Evolutionary conservation across 2,329 filamentous ascomycete genomes (phyloP), one percentile per base, ranked within the genome.

Genomic region (Bisporella sp.): DNA sequence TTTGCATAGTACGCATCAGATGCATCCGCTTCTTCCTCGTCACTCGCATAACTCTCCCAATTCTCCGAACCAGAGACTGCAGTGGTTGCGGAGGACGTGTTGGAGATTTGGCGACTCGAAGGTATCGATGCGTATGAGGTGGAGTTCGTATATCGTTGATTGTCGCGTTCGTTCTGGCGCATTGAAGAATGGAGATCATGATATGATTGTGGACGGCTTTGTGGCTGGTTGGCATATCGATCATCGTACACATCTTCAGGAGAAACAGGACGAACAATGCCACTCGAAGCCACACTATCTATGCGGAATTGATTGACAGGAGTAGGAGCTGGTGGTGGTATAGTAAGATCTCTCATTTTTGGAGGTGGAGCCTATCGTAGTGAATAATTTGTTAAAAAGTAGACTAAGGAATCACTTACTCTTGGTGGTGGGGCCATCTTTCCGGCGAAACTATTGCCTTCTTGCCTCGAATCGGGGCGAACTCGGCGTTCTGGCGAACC

Each of bases 21-120:
- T 0, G 79, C 79, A 64, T 96, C 90, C 29, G 77, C 75, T 61
- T 89, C 87, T 0, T 84, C 81, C 62, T 89, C 85, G 54, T 85
- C 89, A 66, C 95, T 89, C 60, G 93, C 91, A 62, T 93, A 97
- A 7, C 91, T 96, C 69, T 97, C 92, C 92, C 92, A 97, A 67
- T 97, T 97, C 69, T 97, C 92, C 4, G 89, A 95, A 1, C 88
- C 89, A 5, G 87, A 89, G 30, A 87, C 76, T 28, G 76, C 77
- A 1, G 86, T 89, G n/a, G 71, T 72, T 28, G 73, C 70, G 2
- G 72, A 72, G 2, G 88, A 91, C 1, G 85, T 84, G 57, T 82
- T 82, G 5, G 85, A 89, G 12, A 85, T 83, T 60, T 92, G 87
- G 45, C 89, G 75, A 54, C 72, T 75, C 29, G 60, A 52, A 42